Evolutionary conservation across 177 flowering plant species (phyloP).

Genomic region (Vitis hybrid): DNA sequence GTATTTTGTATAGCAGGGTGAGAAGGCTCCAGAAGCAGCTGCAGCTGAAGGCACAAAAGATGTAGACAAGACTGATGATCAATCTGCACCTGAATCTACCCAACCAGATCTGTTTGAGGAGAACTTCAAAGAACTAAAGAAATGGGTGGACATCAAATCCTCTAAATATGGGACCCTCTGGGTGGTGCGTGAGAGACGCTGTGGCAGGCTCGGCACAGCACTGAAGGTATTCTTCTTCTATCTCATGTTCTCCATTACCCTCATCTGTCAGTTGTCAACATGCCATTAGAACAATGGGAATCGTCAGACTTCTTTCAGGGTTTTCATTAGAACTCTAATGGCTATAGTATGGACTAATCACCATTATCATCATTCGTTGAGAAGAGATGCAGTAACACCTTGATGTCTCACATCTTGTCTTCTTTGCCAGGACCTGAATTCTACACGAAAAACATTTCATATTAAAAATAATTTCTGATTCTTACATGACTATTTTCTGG

Average conservation of each 20-base stretch:
- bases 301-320: too few relatives aligned
- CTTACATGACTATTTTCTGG: conserved; percentile 6
- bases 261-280: background rate
- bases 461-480: background rate
- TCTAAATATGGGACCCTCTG: conserved; percentile 63
- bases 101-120: conserved; percentile 65
- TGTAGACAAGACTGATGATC: conserved; percentile 18
- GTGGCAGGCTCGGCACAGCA: conserved; percentile 74
- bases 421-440: background rate
- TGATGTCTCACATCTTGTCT: too few relatives aligned
- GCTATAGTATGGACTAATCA: too few relatives aligned
- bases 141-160: conserved; percentile 91
- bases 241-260: background rate
- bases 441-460: background rate
- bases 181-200: conserved; percentile 65
- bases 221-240: conserved; percentile 55
- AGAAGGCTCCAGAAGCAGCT: conserved; percentile 17
- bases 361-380: too few relatives aligned
- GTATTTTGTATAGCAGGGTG: conserved; percentile 22
- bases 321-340: too few relatives aligned
- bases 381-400: too few relatives aligned
- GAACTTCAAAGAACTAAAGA: conserved; percentile 75
- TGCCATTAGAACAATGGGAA: background rate
- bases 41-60: conserved; percentile 26
- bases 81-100: conserved; percentile 24